These are phyloP conservation scores for Tagetes patula DNA, from an alignment of 129 eudicot genomes.

Conservation along the genomic window DNA sequence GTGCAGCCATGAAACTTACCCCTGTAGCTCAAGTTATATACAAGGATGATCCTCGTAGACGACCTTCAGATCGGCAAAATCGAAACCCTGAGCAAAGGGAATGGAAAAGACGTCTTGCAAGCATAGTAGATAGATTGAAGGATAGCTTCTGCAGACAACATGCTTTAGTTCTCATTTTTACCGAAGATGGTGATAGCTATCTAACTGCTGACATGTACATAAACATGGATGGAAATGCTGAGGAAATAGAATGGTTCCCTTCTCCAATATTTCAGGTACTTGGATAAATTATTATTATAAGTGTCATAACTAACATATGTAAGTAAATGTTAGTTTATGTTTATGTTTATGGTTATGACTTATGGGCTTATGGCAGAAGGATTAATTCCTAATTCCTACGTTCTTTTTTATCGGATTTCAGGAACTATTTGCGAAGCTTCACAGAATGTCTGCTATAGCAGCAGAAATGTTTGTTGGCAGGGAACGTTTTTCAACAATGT, in stretches of 20 bases:
- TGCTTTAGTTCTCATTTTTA: conserved; percentile 91
- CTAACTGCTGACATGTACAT: conserved; percentile 87
- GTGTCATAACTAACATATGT: conserved; percentile 5
- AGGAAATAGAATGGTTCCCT: conserved; percentile 93
- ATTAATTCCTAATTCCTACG: background rate
- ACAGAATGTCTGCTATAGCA: conserved; percentile 83
- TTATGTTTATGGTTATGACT: background rate
- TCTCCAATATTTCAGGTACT: conserved; percentile 92
- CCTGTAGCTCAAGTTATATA: conserved; percentile 49
- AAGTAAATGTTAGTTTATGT: background rate
- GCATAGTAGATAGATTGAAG: conserved; percentile 85
- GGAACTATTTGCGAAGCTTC: conserved; percentile 87
- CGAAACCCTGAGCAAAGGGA: conserved; percentile 95
- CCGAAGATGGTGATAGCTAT: conserved; percentile 93
- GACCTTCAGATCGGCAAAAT: conserved; percentile 67
- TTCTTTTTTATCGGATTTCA: conserved; percentile 32
- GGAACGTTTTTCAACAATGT: conserved; percentile 90
- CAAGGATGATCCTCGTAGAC: conserved; percentile 74
- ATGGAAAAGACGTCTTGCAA: conserved; percentile 88
- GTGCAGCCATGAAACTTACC: conserved; percentile 91
- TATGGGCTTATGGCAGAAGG: background rate
- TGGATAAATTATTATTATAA: conserved; percentile 7
- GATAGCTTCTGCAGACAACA: conserved; percentile 95
- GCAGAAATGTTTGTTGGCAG: conserved; percentile 96
- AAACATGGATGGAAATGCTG: conserved; percentile 80